Evolutionary conservation across 768 basidiomycete species (phyloP).

Genomic region (Rickenella mellea): DNA sequence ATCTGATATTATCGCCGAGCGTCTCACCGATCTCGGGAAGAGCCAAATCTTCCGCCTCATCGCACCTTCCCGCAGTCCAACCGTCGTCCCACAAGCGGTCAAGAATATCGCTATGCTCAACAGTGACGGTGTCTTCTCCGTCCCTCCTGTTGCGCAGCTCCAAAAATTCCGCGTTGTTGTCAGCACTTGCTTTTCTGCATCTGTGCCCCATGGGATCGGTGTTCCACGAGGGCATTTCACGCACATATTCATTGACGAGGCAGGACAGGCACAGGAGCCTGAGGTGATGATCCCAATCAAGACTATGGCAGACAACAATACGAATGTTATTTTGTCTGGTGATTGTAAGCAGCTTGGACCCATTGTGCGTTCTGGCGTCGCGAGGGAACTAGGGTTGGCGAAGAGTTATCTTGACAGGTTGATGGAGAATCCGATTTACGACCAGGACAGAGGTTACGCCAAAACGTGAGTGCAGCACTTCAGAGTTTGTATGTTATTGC

Average conservation of each 20-base stretch:
- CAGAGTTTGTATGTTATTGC: constrained; percentile 5
- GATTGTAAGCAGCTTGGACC: constrained; percentile 30
- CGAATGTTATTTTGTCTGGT: constrained; percentile 27
- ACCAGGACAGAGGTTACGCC: constrained; percentile 11
- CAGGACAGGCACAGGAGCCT: constrained; percentile 55
- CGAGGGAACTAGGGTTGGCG: constrained; percentile 17
- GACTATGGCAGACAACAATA: constrained; percentile 20
- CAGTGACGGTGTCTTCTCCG: constrained; percentile 29
- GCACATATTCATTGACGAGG: constrained; percentile 58
- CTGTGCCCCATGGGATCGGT: constrained; percentile 37
- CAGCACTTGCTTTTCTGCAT: constrained; percentile 47
- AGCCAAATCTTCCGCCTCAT: constrained; percentile 43
- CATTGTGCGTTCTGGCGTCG: constrained; percentile 22
- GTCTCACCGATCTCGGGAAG: constrained; percentile 12
- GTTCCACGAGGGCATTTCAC: constrained; percentile 44
- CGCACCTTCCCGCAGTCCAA: constrained; percentile 31
- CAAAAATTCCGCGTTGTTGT: constrained; percentile 42
- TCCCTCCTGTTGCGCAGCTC: constrained; percentile 32
- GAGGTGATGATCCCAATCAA: constrained; percentile 38
- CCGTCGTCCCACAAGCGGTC: constrained; percentile 28
- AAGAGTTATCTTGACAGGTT: constrained; percentile 26
- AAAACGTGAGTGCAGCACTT: constrained; percentile 19
- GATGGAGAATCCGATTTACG: constrained; percentile 22
- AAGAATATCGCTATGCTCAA: constrained; percentile 29
- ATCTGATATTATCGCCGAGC: constrained; percentile 23